phyloP scores from a whole-genome alignment of 192 early-diverging fungal species.

The Podochytrium sp. region DNA sequence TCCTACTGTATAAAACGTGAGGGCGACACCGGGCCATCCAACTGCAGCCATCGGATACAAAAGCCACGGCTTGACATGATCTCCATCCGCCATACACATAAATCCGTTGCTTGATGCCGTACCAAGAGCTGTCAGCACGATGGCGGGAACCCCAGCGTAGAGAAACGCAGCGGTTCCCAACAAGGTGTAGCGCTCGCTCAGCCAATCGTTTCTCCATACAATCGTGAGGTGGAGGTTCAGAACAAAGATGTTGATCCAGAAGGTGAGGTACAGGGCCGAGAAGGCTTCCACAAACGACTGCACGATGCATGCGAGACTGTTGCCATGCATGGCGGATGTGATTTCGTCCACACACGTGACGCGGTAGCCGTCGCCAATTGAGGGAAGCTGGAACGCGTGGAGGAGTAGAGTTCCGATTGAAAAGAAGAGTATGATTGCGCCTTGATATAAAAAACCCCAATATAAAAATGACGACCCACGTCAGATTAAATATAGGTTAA shows the following conservation, averaged over 20 bases:
- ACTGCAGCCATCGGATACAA: background rate
- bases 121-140: background rate
- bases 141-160: background rate
- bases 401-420: background rate
- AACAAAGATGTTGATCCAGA: conserved; percentile 5
- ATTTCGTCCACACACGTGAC: background rate
- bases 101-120: background rate
- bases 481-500: background rate
- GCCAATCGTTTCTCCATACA: conserved; percentile 14
- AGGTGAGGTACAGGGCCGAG: background rate
- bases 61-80: background rate
- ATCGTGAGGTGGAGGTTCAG: conserved; percentile 9
- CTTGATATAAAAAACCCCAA: background rate
- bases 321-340: background rate
- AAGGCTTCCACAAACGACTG: background rate
- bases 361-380: background rate
- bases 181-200: background rate
- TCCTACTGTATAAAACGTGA: background rate
- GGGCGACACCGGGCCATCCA: conserved; percentile 3
- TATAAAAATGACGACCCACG: background rate
- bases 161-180: background rate
- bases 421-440: background rate
- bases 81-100: background rate
- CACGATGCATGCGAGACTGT: background rate
- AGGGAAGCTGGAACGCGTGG: background rate